phyloP scores from a whole-genome alignment of 257 asterid species.

The Euphrasia confusa region DNA sequence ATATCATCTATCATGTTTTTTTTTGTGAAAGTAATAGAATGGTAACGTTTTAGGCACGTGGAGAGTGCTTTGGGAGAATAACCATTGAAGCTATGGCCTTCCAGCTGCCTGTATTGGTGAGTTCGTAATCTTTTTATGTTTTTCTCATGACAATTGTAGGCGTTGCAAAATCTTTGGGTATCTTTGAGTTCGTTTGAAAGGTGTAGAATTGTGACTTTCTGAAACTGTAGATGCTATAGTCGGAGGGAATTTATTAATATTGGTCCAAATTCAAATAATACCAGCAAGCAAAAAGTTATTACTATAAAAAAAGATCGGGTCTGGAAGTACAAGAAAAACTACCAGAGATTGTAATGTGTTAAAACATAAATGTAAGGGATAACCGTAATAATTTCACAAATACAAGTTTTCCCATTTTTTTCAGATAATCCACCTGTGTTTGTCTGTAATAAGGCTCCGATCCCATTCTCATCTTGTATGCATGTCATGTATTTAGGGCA shows the following conservation, averaged over 20 bases:
- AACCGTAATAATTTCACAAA: too few species aligned
- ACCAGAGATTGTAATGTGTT: too few species aligned
- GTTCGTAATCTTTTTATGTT: constrained; percentile 19
- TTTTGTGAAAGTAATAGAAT: background rate
- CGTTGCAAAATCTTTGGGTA: constrained; percentile 1
- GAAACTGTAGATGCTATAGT: too few species aligned
- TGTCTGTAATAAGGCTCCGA: background rate
- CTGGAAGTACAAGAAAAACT: too few species aligned
- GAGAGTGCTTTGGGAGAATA: constrained; percentile 97
- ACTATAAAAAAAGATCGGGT: too few species aligned
- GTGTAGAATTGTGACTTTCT: background rate
- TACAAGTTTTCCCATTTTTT: too few species aligned
- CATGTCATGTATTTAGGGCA: constrained; percentile 51
- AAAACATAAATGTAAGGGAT: too few species aligned
- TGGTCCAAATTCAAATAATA: too few species aligned
- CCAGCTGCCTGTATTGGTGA: constrained; percentile 91
- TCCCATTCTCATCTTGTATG: background rate
- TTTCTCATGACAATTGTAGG: constrained; percentile 5
- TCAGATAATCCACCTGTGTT: too few species aligned
- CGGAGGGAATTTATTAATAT: too few species aligned
- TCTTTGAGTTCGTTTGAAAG: constrained; percentile 8
- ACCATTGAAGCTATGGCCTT: constrained; percentile 99
- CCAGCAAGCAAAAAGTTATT: background rate
- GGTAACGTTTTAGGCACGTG: constrained; percentile 55
- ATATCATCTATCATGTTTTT: background rate